Conservation (phyloP, 108 stramenopile species). For the Pseudonitzschia delicatissima region DNA sequence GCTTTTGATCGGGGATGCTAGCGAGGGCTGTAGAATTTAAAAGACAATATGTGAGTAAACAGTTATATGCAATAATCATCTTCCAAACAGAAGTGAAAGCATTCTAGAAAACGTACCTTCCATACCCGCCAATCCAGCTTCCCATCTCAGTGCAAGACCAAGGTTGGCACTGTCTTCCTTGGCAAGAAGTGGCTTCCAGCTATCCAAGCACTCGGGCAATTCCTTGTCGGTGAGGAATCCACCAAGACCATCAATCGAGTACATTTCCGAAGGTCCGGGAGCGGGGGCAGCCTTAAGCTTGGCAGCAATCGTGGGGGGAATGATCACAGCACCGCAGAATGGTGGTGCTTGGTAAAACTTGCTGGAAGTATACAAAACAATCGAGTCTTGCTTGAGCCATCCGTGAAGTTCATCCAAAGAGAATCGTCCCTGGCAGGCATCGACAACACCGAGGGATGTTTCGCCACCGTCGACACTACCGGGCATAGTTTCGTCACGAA, state of each 20-base stretch:
- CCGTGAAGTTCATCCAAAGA: conserved; percentile 52
- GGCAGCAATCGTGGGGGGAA: conserved; percentile 49
- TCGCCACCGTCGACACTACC: conserved; percentile 46
- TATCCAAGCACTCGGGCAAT: conserved; percentile 46
- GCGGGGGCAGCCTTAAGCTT: conserved; percentile 42
- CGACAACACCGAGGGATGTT: conserved; percentile 57
- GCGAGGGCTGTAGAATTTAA: conserved; percentile 26
- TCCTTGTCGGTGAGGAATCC: conserved; percentile 71
- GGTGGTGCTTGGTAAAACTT: conserved; percentile 80
- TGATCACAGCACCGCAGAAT: conserved; percentile 59
- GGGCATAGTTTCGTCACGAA: conserved; percentile 58
- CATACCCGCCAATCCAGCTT: conserved; percentile 72
- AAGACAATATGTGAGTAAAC: not conserved
- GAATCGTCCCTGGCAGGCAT: conserved; percentile 74
- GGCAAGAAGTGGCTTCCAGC: conserved; percentile 46
- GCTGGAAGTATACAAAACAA: conserved; percentile 67
- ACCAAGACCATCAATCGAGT: conserved; percentile 46
- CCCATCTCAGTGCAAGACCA: conserved; percentile 69
- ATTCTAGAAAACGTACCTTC: conserved; percentile 29
- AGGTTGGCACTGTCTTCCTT: conserved; percentile 45
- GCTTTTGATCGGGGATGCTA: conserved; percentile 29
- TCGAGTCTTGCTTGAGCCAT: conserved; percentile 64
- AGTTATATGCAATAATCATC: not conserved
- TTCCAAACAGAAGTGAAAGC: not conserved
- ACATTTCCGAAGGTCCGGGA: conserved; percentile 43